Evolutionary conservation across 441 rosid species (phyloP).

Genomic region (Populus hybrid): DNA sequence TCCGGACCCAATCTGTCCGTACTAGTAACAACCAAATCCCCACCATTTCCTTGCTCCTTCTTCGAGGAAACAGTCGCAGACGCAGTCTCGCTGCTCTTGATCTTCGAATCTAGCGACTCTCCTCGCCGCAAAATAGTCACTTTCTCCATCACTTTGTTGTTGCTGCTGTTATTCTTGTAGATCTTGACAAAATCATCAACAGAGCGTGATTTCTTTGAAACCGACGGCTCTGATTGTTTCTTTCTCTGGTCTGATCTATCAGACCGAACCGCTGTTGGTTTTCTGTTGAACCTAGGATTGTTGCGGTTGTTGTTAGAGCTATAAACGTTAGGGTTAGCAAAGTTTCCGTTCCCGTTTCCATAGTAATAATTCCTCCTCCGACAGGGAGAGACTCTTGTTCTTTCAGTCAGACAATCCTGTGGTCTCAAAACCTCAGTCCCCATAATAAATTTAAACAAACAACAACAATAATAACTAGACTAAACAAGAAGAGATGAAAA

Average conservation of each 20-base stretch:
- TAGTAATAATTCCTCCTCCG: slow-evolving; percentile 39
- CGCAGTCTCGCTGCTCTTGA: slow-evolving; percentile 23
- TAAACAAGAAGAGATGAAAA: not conserved
- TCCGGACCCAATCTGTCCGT: slow-evolving; percentile 31
- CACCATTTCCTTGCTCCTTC: not conserved
- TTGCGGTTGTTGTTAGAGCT: slow-evolving; percentile 1
- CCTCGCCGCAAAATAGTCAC: slow-evolving; percentile 66
- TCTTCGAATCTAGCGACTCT: slow-evolving; percentile 56
- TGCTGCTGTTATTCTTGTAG: not conserved
- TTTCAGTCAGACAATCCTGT: slow-evolving; percentile 52
- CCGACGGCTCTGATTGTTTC: slow-evolving; percentile 36
- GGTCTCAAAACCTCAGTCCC: slow-evolving; percentile 82
- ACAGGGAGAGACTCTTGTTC: slow-evolving; percentile 44
- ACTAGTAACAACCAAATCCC: slow-evolving; percentile 17
- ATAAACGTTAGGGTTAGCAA: not conserved
- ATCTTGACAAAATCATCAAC: slow-evolving; percentile 20
- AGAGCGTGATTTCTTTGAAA: slow-evolving; percentile 27
- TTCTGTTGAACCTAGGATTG: slow-evolving; percentile 36
- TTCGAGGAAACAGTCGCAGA: not conserved
- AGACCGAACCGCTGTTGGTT: slow-evolving; percentile 31
- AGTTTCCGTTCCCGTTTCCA: not conserved
- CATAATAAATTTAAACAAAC: slow-evolving; percentile 28
- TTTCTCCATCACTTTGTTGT: slow-evolving; percentile 35
- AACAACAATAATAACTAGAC: not conserved
- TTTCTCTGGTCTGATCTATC: slow-evolving; percentile 35